Evolutionary conservation across 345 rosid species (phyloP), one percentile per base, ranked within the genome.

Genomic region (Brassica carinata): DNA sequence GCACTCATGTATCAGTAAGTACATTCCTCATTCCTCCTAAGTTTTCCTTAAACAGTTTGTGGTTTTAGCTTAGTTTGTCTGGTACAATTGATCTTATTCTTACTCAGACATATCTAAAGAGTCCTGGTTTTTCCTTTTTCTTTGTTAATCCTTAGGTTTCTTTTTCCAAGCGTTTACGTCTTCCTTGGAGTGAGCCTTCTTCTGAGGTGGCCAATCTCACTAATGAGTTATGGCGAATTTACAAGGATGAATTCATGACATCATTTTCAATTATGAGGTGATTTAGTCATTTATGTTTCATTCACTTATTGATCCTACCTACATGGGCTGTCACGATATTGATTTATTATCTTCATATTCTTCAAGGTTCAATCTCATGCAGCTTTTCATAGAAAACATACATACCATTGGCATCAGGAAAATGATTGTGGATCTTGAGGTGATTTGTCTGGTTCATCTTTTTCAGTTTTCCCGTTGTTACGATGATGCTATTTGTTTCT

Each of bases 191-290:
- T 34, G 77, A 78, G 59, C 77, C 85, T 74, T 85, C 87, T 73
- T 79, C 87, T 45, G 88, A 86, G 83, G 84, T 51, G 17, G 43
- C 82, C 30, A 85, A 85, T 84, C 89, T 96, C 71, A 79, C 80
- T 66, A 82, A 83, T 66, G 89, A 86, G 83, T 81, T 90, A 26
- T 96, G 98, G 98, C 86, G 87, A 72, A 87, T 96, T 76, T 85
- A 92, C 82, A 96, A 96, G 86, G 99, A 96, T 78, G 97, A 90
- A 82, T 65, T 65, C 26, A 87, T 86, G 96, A 86, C 90, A 14
- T 89, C 94, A 55, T 96, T 91, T 88, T 86, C 97, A 14, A 80
- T 87, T 70, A 96, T 93, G 99, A 88, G 99, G 99, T 93, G 82
- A 66, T 62, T 78, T 85, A 15, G 26, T 67, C 34, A 58, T 58